A percentile compares a stretch with the other conserved stretches of the same genome.
phyloP scores from a whole-genome alignment of 805 yeast genomes.

The Sugiyamaella smithiae region DNA sequence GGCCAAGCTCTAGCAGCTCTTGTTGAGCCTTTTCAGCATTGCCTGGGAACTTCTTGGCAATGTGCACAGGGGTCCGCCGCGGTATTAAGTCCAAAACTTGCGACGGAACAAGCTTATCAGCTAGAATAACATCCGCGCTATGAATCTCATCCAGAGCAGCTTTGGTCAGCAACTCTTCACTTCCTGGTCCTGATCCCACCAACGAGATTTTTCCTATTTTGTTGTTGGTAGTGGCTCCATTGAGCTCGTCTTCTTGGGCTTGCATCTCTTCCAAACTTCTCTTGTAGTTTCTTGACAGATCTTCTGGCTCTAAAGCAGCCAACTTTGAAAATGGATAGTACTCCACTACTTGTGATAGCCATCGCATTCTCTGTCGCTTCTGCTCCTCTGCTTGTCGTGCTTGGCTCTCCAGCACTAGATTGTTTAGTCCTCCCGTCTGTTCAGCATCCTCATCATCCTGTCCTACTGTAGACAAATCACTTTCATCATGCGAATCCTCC shows the following conservation, averaged over 20 bases:
- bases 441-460: constrained; percentile 68
- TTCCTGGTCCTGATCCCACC: constrained; percentile 96
- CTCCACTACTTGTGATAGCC: constrained; percentile 88
- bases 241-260: neutral
- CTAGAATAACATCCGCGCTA: constrained; percentile 77
- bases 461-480: constrained; percentile 39
- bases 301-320: constrained; percentile 56
- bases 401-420: constrained; percentile 57
- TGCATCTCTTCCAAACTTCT: neutral
- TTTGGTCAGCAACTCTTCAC: constrained; percentile 72
- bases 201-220: constrained; percentile 60
- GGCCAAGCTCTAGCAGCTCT: constrained; percentile 72
- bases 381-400: constrained; percentile 31
- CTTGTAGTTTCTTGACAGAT: constrained; percentile 47
- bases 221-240: neutral
- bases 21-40: constrained; percentile 93
- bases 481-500: constrained; percentile 32
- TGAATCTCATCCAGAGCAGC: constrained; percentile 82
- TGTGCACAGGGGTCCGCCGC: constrained; percentile 64
- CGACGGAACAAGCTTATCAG: constrained; percentile 91
- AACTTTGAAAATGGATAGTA: constrained; percentile 75
- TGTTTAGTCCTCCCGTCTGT: constrained; percentile 57
- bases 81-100: constrained; percentile 85
- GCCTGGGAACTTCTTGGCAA: constrained; percentile 94
- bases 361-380: constrained; percentile 61